These are phyloP conservation scores for Letharia columbiana DNA, from an alignment of 495 filamentous ascomycete species.

Conservation along the genomic window DNA sequence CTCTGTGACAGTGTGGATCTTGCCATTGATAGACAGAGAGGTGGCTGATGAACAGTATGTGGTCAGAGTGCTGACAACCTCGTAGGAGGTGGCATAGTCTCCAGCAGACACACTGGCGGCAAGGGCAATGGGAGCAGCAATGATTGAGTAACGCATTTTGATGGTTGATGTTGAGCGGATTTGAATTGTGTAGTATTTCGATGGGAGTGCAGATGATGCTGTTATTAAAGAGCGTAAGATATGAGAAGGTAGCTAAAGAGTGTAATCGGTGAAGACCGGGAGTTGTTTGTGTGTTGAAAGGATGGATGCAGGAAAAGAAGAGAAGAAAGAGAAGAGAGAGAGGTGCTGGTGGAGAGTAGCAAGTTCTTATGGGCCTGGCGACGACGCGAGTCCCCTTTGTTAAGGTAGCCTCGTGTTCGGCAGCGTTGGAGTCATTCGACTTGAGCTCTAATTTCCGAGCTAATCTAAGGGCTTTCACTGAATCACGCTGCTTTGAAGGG, in stretches of 20 bases:
- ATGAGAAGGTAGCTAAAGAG: constrained; percentile 34
- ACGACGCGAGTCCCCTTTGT: neutral
- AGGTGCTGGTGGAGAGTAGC: neutral
- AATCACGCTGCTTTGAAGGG: no score
- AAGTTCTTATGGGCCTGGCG: neutral
- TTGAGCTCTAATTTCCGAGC: no score
- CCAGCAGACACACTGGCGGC: constrained; percentile 47
- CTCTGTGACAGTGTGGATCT: constrained; percentile 74
- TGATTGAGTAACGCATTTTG: constrained; percentile 72
- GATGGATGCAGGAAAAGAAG: constrained; percentile 9
- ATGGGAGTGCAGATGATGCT: constrained; percentile 22
- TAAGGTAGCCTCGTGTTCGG: neutral
- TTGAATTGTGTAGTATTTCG: constrained; percentile 7
- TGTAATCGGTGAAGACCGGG: constrained; percentile 41
- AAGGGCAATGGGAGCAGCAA: constrained; percentile 55
- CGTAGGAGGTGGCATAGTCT: constrained; percentile 42
- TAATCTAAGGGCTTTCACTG: no score
- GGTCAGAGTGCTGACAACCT: constrained; percentile 70
- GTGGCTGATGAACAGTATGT: constrained; percentile 82
- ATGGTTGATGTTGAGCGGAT: constrained; percentile 21
- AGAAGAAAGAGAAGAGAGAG: constrained; percentile 1
- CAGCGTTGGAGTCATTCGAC: neutral
- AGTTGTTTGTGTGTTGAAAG: neutral
- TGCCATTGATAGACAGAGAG: constrained; percentile 54
- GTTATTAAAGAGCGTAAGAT: constrained; percentile 23